These are phyloP conservation scores for Chamaecyparis obtusa DNA, from an alignment of 75 land plant species.

Conservation along the genomic window DNA sequence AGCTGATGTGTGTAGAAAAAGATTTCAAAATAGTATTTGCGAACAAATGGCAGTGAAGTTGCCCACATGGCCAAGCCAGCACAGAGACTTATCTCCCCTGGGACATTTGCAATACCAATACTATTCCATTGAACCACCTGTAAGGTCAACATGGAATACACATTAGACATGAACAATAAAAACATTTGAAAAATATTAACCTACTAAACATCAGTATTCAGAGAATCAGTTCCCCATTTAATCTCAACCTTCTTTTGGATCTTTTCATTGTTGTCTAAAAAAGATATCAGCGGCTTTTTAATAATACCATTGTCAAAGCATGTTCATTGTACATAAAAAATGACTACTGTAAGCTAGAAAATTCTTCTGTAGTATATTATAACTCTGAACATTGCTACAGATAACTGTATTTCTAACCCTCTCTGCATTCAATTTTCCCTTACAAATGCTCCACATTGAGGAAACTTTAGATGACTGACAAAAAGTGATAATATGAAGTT, in stretches of 20 bases:
- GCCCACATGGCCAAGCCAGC: slow-evolving; percentile 89
- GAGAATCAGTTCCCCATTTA: not conserved
- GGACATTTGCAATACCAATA: slow-evolving; percentile 58
- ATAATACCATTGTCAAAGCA: not conserved
- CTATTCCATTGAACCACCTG: slow-evolving; percentile 57
- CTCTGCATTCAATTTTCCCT: not conserved
- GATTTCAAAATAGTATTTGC: slow-evolving; percentile 66
- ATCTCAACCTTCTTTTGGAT: not conserved
- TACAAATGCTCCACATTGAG: not conserved
- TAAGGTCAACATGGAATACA: not conserved
- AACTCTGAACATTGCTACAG: not conserved
- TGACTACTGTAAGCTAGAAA: not conserved
- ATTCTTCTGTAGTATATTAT: not conserved
- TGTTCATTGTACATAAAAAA: not conserved
- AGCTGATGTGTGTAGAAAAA: slow-evolving; percentile 96
- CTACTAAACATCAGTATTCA: not conserved
- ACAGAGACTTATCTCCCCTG: slow-evolving; percentile 83
- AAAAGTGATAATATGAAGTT: not conserved
- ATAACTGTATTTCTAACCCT: not conserved
- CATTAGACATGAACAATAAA: not conserved
- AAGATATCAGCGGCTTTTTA: not conserved
- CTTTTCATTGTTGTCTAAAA: not conserved
- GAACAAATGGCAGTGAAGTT: slow-evolving; percentile 65
- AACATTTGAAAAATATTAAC: not conserved
- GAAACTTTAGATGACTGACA: not conserved